Evolutionary conservation across 2,329 filamentous ascomycete species (phyloP), one percentile per base, ranked within the genome.

Genomic region (Colletotrichum theobromicola): DNA sequence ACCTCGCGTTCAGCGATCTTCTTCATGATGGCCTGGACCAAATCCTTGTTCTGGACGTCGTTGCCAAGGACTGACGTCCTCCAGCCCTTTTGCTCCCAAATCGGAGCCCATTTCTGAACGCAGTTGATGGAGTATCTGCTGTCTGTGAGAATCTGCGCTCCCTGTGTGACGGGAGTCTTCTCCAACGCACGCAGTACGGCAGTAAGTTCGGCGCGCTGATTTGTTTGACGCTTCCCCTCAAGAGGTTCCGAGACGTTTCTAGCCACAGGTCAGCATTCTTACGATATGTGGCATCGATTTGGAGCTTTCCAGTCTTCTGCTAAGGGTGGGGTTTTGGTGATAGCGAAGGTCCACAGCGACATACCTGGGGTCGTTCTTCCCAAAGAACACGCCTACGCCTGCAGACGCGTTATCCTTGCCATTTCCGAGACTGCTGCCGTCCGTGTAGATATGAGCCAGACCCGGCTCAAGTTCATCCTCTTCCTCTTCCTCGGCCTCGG

Each of bases 191-290:
- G 93, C 34, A 94, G 87, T 76, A 98, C 93, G 9, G 95, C 97
- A 28, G 94, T 96, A 73, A 99, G 88, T 85, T 99, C 97, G n/a
- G 96, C 97, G 4, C 97, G 94, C 83, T 98, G 95, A 82, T 99
- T 99, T 1, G 97, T 98, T 84, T 98, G 97, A 12, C 89, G 88
- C 18, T 89, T 87, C 65, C 95, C 95, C 66, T 88, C 84, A 4
- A 98, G 90, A 5, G 92, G 91, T 83, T 97, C 95, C 15, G 94
- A 94, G 28, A 98, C 82, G 80, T 93, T 93, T 77, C 88, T 89
- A 68, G 28, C 28, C 6, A 16, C 6, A 62, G n/a, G 21, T 62
- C 60, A 62, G 32, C 60, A 5, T 3, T 57, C 13, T 24, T 50
- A 15, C 18, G 53, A 57, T 57, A 21, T 30, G 21, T 10, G 53